Evolutionary conservation across 768 basidiomycete genomes (phyloP), one percentile per base, ranked within the genome.

Genomic region (Mycena indigotica): DNA sequence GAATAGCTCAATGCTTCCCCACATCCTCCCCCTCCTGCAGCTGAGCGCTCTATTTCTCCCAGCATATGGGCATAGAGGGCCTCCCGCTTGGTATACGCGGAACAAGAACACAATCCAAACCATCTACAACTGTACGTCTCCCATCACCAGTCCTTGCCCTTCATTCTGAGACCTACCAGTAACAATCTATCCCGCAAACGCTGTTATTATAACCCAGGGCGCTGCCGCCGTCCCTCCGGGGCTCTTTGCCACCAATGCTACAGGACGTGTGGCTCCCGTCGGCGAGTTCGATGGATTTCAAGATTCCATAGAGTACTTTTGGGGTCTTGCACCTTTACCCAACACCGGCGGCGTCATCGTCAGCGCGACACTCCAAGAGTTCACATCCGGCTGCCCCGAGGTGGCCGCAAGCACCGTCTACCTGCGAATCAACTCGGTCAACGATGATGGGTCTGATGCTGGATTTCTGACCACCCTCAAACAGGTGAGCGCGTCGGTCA

Each of bases 341-440:
- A 6, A 6, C 8, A 56, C 28, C 32, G 54, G 48, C 17, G 32
- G 26, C 13, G 21, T 44, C 41, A 40, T 56, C 24, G 35, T 17
- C 38, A 50, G 38, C 3, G 55, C 55, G 21, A 56, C 55, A 4
- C 23, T 56, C 26, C 25, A 13, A 4, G 45, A 35, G 48, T 56
- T 56, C 21, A 49, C 49, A 3, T 56, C 55, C 3, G 55, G 55
- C 8, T 53, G 52, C 38, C 5, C 52, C 17, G 35, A 57, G 40
- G 56, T 57, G 19, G 56, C 56, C 19, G 49, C 56, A 3, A 57
- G 56, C 49, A 52, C 50, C 17, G 56, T 57, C 4, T 52, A 57
- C 28, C 56, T 57, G 16, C 50, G 12, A 10, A 13, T 45, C 49
- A 50, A 28, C 56, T 51, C 49, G 4, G 17, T 57, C 19, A 50